phyloP scores from a whole-genome alignment of 768 basidiomycete genomes.

The Chalciporus pseudorubinellus region DNA sequence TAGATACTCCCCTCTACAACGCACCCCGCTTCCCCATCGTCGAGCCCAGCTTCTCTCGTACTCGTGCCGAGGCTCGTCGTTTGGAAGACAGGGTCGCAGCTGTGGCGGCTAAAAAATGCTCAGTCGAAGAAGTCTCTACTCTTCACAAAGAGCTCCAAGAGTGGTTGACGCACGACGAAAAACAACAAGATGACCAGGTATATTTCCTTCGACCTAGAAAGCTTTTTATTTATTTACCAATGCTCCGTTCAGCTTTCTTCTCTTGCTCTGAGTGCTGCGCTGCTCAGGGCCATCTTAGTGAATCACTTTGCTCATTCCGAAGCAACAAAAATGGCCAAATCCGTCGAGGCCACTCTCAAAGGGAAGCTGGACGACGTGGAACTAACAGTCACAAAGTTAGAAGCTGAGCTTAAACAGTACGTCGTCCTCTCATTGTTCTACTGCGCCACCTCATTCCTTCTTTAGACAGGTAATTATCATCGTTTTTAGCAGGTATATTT shows the following conservation, averaged over 20 bases:
- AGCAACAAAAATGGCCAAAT: constrained; percentile 64
- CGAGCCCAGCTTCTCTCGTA: constrained; percentile 40
- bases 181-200: constrained; percentile 60
- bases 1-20: constrained; percentile 39
- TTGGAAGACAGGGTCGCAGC: constrained; percentile 77
- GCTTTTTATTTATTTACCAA: constrained; percentile 7
- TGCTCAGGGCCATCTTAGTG: constrained; percentile 78
- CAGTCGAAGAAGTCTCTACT: constrained; percentile 77
- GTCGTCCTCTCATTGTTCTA: constrained; percentile 29
- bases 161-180: constrained; percentile 64
- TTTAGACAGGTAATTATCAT: constrained; percentile 57
- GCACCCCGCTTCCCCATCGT: constrained; percentile 48
- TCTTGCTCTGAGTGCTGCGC: constrained; percentile 71
- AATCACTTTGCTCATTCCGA: constrained; percentile 82
- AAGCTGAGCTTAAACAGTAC: constrained; percentile 71
- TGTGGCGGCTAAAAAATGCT: constrained; percentile 82
- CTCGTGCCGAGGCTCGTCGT: constrained; percentile 55
- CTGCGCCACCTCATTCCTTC: constrained; percentile 18
- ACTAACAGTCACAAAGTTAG: constrained; percentile 53
- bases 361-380: constrained; percentile 66
- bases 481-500: neutral
- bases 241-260: constrained; percentile 50
- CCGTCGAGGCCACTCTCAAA: constrained; percentile 58
- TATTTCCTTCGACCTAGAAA: constrained; percentile 29
- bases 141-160: constrained; percentile 78